Conservation (phyloP, 257 asterid genomes). For the Jasminum sambac region DNA sequence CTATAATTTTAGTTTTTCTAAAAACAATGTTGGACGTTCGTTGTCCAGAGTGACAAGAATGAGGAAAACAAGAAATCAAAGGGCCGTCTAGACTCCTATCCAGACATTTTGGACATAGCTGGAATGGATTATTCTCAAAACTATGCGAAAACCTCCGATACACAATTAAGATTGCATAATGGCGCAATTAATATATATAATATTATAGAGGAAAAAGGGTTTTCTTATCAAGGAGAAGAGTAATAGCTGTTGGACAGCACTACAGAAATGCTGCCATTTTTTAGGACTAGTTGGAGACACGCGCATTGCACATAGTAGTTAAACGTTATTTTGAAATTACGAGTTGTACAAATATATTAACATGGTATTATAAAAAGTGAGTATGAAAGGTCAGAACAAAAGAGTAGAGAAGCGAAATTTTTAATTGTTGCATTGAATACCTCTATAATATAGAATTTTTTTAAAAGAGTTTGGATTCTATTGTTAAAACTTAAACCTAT, state of each 20-base stretch:
- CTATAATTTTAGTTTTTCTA: background rate
- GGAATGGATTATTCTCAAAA: slow-evolving; percentile 87
- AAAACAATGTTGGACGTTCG: slow-evolving; percentile 15
- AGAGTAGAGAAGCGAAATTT: too few species aligned
- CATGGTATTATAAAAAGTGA: too few species aligned
- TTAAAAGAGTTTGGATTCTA: too few species aligned
- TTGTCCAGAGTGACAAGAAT: slow-evolving; percentile 39
- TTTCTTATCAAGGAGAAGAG: background rate
- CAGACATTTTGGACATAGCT: slow-evolving; percentile 60
- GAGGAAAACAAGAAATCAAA: slow-evolving; percentile 27
- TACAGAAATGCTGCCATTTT: slow-evolving; percentile 50
- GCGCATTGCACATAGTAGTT: too few species aligned
- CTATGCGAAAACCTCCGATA: slow-evolving; percentile 71
- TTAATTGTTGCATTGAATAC: too few species aligned
- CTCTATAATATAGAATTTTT: too few species aligned
- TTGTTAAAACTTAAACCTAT: too few species aligned
- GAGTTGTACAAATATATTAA: too few species aligned
- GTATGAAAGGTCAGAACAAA: too few species aligned
- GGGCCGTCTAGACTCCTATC: slow-evolving; percentile 37
- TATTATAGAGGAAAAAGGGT: background rate
- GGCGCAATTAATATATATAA: background rate
- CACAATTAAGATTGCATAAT: slow-evolving; percentile 48
- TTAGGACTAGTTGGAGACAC: too few species aligned
- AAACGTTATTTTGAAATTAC: too few species aligned
- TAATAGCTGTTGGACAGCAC: slow-evolving; percentile 33